phyloP scores from a whole-genome alignment of 371 early-diverging fungal species.

The Syncephalastrum contaminatum region DNA sequence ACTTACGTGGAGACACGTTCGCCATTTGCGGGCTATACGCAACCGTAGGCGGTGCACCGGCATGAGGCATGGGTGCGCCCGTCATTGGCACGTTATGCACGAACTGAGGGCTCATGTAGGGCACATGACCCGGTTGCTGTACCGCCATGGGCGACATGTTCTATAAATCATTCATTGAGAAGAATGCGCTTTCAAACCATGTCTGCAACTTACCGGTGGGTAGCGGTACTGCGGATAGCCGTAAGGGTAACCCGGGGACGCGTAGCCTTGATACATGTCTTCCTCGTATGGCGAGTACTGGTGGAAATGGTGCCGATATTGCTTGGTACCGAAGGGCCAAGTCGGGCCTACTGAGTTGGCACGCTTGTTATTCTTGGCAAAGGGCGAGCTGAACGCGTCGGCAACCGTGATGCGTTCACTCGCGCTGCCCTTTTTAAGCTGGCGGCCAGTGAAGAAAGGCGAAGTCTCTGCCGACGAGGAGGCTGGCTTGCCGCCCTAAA shows the following conservation, averaged over 20 bases:
- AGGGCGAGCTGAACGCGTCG: slow-evolving; percentile 36
- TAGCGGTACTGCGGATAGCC: slow-evolving; percentile 48
- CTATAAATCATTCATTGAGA: background rate
- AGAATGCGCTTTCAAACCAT: no score
- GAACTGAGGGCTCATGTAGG: slow-evolving; percentile 52
- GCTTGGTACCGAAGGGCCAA: slow-evolving; percentile 51
- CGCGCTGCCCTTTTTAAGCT: slow-evolving; percentile 18
- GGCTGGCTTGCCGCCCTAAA: slow-evolving; percentile 12
- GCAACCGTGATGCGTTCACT: slow-evolving; percentile 12
- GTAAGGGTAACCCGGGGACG: slow-evolving; percentile 44
- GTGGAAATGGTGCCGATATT: slow-evolving; percentile 43
- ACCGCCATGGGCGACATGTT: slow-evolving; percentile 26
- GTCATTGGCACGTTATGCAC: slow-evolving; percentile 39
- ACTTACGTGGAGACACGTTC: slow-evolving; percentile 44
- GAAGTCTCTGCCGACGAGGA: slow-evolving; percentile 18
- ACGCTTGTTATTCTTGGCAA: slow-evolving; percentile 21
- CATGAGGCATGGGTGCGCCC: slow-evolving; percentile 35
- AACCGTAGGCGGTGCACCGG: slow-evolving; percentile 31
- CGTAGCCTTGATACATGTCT: slow-evolving; percentile 33
- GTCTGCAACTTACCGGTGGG: slow-evolving; percentile 26
- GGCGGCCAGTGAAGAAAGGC: slow-evolving; percentile 32
- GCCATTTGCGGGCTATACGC: slow-evolving; percentile 49
- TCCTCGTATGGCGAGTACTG: slow-evolving; percentile 37
- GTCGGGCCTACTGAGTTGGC: slow-evolving; percentile 47
- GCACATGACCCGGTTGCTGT: slow-evolving; percentile 33